Evolutionary conservation across 2,329 filamentous ascomycete species (phyloP).

Genomic region (Hypoxylon sp.): DNA sequence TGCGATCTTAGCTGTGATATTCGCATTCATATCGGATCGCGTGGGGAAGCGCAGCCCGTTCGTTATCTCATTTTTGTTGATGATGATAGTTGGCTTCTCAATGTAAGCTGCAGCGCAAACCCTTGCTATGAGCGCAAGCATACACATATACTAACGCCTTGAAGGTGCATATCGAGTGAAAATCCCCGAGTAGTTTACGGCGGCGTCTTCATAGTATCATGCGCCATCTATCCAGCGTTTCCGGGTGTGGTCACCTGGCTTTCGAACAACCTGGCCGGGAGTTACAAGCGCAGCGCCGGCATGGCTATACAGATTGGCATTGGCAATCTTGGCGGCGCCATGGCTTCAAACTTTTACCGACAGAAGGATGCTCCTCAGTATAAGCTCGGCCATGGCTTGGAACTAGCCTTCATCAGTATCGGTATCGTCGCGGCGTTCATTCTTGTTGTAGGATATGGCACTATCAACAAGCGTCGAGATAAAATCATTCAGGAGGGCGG

Average conservation of each 20-base stretch:
- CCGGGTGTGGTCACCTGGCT: slow-evolving; percentile 82
- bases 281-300: slow-evolving; percentile 69
- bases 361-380: slow-evolving; percentile 57
- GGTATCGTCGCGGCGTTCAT: slow-evolving; percentile 56
- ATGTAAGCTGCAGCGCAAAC: slow-evolving; percentile 49
- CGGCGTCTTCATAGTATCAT: slow-evolving; percentile 77
- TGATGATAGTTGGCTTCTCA: slow-evolving; percentile 65
- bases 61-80: slow-evolving; percentile 59
- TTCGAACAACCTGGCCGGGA: slow-evolving; percentile 76
- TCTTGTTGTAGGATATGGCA: slow-evolving; percentile 59
- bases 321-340: slow-evolving; percentile 68
- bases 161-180: slow-evolving; percentile 64
- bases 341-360: slow-evolving; percentile 77
- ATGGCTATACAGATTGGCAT: slow-evolving; percentile 71
- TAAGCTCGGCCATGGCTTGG: slow-evolving; percentile 58
- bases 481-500: slow-evolving; percentile 53
- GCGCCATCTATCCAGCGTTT: slow-evolving; percentile 82
- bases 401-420: slow-evolving; percentile 57
- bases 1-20: slow-evolving; percentile 62
- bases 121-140: background rate
- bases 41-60: slow-evolving; percentile 63
- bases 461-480: slow-evolving; percentile 66
- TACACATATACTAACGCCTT: slow-evolving; percentile 41
- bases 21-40: slow-evolving; percentile 64
- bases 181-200: slow-evolving; percentile 72